Evolutionary conservation across 108 stramenopile species (phyloP).

Genomic region (Cyclotella baltica): DNA sequence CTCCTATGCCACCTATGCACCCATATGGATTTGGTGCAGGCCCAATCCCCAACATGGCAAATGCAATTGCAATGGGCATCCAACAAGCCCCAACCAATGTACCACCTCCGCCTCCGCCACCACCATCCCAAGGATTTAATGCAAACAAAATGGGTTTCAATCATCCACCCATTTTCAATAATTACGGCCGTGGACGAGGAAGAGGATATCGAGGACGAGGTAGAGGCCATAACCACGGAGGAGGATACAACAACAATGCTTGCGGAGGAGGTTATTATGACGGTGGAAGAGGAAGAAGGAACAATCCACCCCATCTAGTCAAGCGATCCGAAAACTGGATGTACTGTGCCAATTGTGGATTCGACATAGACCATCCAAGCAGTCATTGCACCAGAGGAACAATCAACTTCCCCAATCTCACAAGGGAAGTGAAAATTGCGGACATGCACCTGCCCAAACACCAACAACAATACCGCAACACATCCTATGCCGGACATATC

Average conservation of each 20-base stretch:
- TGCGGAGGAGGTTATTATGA: too few species aligned
- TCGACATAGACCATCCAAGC: neutral
- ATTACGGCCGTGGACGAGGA: neutral
- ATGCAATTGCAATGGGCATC: too few species aligned
- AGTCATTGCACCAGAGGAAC: neutral
- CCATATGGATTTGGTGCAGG: too few species aligned
- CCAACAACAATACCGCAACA: neutral
- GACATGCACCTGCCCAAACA: neutral
- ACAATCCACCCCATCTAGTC: neutral
- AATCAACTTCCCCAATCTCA: neutral
- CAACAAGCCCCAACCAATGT: too few species aligned
- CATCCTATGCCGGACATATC: neutral
- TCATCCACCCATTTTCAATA: neutral
- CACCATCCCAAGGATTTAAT: neutral
- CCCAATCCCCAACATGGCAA: too few species aligned
- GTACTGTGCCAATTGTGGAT: neutral
- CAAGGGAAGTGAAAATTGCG: neutral
- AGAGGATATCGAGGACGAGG: too few species aligned
- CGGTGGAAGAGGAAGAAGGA: too few species aligned
- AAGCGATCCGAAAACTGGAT: slow-evolving; percentile 2
- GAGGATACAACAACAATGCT: neutral
- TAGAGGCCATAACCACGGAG: neutral
- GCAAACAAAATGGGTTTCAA: neutral
- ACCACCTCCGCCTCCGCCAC: too few species aligned
- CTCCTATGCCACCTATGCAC: too few species aligned